Evolutionary conservation across 306 rosid species (phyloP), one percentile per base, ranked within the genome.

Genomic region (Hippophae gyantsensis): DNA sequence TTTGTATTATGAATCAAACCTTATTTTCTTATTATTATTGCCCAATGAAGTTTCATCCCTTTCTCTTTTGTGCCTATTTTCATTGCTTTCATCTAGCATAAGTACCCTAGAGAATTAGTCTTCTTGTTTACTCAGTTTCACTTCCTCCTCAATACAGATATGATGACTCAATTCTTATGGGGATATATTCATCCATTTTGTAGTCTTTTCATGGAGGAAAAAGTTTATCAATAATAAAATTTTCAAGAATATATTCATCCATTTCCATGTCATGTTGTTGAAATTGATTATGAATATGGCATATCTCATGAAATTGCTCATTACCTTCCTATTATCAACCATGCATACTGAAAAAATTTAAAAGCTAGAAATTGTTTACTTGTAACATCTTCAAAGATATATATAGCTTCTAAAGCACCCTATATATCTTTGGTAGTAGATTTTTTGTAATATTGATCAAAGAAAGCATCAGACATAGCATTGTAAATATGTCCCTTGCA

Each of bases 161-260:
- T 65, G 61, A 8, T 25, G 1, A 5, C 53, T 18, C 7, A 64
- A 43, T 18, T 64, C 23, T 10, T 42, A 52, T 8, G 52, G 27
- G 5, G 68, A 14, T 9, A 64, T 1, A 10, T 65, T 54, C 1
- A 14, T 12, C 8, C 6, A 26, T 54, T 9, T 56, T 54, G 3
- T 46, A 65, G 9, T 65, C 48, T 32, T 65, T 55, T 46, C 61
- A 65, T 6, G 61, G 43, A 8, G 62, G 55, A 23, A 47, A 60
- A n/a, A 64, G 53, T 64, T 64, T 18, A 12, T 64, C 27, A 45
- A 64, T 43, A 52, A 64, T 41, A 42, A 23, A 6, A 63, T 41
- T 7, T 9, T 43, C 63, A n/a, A 23, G 12, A 43, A 58, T 58
- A 14, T 32, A 40, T n/a, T 58, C 51, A 58, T 58, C 63, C 63